Conservation (phyloP, 2,329 filamentous ascomycete genomes). For the Cryoendolithus antarcticus region DNA sequence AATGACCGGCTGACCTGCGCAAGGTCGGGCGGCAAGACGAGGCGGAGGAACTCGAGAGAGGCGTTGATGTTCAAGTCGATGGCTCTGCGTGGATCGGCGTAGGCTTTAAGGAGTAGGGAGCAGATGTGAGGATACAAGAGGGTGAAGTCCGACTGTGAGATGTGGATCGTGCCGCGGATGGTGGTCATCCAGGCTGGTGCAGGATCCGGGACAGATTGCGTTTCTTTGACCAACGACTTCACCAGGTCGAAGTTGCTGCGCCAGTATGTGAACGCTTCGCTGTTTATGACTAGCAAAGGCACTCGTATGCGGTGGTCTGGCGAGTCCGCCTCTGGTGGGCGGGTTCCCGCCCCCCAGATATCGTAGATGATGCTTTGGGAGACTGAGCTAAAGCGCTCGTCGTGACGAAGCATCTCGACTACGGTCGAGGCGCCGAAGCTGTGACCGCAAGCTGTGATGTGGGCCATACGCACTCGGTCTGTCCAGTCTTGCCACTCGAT, state of each 20-base stretch:
- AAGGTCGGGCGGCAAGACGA: constrained; percentile 37
- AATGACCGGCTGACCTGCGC: constrained; percentile 39
- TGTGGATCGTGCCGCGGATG: constrained; percentile 48
- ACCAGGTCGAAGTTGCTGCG: constrained; percentile 49
- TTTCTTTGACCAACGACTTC: constrained; percentile 45
- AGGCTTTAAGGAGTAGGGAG: constrained; percentile 48
- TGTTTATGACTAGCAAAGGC: constrained; percentile 52
- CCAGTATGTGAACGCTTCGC: constrained; percentile 61
- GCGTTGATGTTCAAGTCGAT: constrained; percentile 52
- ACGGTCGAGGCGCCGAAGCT: constrained; percentile 56
- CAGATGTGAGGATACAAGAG: constrained; percentile 49
- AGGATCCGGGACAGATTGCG: constrained; percentile 27
- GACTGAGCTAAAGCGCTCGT: constrained; percentile 43
- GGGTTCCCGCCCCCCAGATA: constrained; percentile 45
- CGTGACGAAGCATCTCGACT: constrained; percentile 46
- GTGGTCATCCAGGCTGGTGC: constrained; percentile 35
- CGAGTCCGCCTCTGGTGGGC: constrained; percentile 28
- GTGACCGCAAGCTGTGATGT: constrained; percentile 52
- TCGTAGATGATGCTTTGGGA: constrained; percentile 55
- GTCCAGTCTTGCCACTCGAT: constrained; percentile 47
- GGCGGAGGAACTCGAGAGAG: constrained; percentile 49
- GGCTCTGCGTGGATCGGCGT: constrained; percentile 50
- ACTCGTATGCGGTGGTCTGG: constrained; percentile 35
- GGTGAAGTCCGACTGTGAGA: constrained; percentile 55
- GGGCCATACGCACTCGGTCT: constrained; percentile 40